phyloP scores from a whole-genome alignment of 129 eudicot species.

The Gnaphalium uliginosum region DNA sequence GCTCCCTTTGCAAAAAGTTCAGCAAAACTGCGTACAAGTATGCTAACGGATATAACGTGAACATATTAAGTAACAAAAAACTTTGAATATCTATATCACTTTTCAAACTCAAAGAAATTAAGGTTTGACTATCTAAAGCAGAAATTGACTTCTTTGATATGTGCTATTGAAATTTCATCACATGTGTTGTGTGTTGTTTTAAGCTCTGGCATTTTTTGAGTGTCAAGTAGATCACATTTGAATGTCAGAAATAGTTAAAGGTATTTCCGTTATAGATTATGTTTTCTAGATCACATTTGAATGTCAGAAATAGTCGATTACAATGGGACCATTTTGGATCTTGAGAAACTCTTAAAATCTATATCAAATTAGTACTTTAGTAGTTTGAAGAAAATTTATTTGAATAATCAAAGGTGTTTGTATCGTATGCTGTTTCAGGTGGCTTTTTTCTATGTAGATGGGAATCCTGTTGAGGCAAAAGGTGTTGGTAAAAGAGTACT shows the following conservation, averaged over 20 bases:
- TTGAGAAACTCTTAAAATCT: neutral
- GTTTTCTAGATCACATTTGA: neutral
- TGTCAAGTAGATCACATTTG: neutral
- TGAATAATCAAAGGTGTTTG: conserved; percentile 7
- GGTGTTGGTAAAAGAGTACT: conserved; percentile 46
- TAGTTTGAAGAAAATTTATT: neutral
- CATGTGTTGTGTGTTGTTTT: neutral
- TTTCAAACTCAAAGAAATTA: neutral
- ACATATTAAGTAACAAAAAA: neutral
- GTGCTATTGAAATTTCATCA: too few species aligned
- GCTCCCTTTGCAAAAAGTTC: neutral
- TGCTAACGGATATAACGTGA: neutral
- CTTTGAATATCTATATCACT: neutral
- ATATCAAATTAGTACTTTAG: neutral
- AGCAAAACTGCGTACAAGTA: neutral
- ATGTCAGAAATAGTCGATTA: neutral
- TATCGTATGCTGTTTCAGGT: conserved; percentile 35
- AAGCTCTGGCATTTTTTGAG: neutral
- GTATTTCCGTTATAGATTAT: too few species aligned
- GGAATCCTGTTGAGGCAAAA: conserved; percentile 45
- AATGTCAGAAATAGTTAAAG: neutral
- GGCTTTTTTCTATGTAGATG: conserved; percentile 49
- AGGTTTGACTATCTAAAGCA: neutral
- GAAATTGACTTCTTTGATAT: neutral
- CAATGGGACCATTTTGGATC: neutral